phyloP scores from a whole-genome alignment of 2,329 filamentous ascomycete genomes.

The Xylariales sp. region DNA sequence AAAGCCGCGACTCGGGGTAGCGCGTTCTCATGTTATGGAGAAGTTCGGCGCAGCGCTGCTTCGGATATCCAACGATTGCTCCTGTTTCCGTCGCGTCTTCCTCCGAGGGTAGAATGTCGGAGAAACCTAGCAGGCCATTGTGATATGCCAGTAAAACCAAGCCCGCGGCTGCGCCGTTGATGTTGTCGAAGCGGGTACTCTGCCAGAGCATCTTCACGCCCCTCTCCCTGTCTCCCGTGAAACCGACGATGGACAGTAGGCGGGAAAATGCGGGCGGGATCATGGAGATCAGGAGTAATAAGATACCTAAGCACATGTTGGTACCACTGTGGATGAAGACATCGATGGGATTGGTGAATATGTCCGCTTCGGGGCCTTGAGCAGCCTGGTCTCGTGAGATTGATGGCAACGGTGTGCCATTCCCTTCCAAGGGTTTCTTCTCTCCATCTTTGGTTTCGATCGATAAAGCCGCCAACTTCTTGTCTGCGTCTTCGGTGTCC shows the following conservation, averaged over 20 bases:
- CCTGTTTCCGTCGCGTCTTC: constrained; percentile 50
- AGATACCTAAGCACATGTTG: constrained; percentile 83
- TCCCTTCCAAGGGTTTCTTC: not conserved
- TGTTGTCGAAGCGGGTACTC: constrained; percentile 76
- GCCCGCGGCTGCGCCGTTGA: constrained; percentile 88
- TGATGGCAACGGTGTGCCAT: constrained; percentile 2
- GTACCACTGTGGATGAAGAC: constrained; percentile 84
- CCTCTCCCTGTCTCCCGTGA: constrained; percentile 78
- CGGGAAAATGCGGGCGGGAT: constrained; percentile 87
- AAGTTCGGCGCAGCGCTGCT: constrained; percentile 59
- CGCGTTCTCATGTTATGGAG: constrained; percentile 68
- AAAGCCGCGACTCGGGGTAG: constrained; percentile 79
- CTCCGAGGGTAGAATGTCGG: constrained; percentile 74
- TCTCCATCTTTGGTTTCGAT: constrained; percentile 10
- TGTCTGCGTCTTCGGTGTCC: constrained; percentile 20
- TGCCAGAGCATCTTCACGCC: constrained; percentile 88
- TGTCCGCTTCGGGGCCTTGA: constrained; percentile 52
- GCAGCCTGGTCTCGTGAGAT: constrained; percentile 7
- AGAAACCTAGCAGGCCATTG: constrained; percentile 78
- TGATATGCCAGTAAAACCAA: constrained; percentile 81
- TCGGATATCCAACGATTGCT: constrained; percentile 65
- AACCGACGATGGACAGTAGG: constrained; percentile 83
- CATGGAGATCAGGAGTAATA: constrained; percentile 85
- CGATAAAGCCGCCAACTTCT: constrained; percentile 21
- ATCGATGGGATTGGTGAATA: constrained; percentile 73